Base-by-base conservation (phyloP, 225 moss, liverwort and hornwort species). In the Thuidium tamariscinum region DNA sequence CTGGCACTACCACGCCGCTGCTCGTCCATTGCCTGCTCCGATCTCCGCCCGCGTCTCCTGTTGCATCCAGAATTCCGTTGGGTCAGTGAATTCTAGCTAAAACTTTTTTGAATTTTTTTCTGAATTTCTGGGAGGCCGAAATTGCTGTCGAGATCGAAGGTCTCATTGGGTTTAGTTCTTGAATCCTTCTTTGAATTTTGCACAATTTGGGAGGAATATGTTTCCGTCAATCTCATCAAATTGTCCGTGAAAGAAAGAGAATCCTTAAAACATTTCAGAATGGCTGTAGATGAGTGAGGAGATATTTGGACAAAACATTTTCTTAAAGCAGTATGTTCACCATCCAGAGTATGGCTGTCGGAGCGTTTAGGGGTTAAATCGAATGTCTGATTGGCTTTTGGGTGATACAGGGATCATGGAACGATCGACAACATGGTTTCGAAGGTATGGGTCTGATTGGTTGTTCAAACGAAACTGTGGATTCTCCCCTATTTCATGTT, bases 391-490 rank as follows among this genome's bases (percentile, higher is more conserved):
- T 83, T 46, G 83, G 26, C n/a, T 59, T 46, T 67, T 80, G 79
- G 69, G 41, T 85, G 88, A 54, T 88, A 67, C 90, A 90, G 90
- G 83, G 75, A 80, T 80, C 88, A 62, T 36, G 83, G 55, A 36
- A 83, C 71, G 69, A 55, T 63, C 20, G 86, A 80, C 61, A 75
- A 69, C 37, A 61, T 67, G n/a, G 44, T 69, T 61, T 46, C 86
- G 39, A 80, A 88, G 88, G 88, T 90, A 88, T 67, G 60, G 42
- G 29, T 70, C 42, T 42, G 57, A 57, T 68, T 39, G 30, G 36
- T 18, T 39, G 82, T 52, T 82, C 39, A 54, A 61, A 19, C 49
- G 14, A 80, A 64, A 15, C 15, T 32, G 44, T 62, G 48, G 15
- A 80, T 21, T 48, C 49, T 51, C 36, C 60, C 32, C 44, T 20